These are phyloP conservation scores for Podaxis sp. DNA, from an alignment of 768 basidiomycete species.

Conservation along the genomic window DNA sequence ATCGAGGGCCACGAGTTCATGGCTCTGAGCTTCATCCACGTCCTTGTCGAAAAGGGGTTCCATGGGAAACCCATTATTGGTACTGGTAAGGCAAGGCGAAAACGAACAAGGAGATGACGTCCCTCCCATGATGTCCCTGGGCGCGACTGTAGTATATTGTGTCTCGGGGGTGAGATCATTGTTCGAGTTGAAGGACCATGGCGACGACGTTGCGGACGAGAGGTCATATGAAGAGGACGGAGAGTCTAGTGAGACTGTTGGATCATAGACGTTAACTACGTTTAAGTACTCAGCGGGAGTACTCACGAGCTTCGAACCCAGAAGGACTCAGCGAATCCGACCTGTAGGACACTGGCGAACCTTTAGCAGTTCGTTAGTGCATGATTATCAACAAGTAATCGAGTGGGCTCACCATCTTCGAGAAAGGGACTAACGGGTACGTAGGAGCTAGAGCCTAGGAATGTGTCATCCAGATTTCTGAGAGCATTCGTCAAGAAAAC, in stretches of 20 bases:
- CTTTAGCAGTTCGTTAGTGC: not conserved
- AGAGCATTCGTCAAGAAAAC: not conserved
- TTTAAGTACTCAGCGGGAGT: not conserved
- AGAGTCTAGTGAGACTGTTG: not conserved
- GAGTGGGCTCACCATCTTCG: not conserved
- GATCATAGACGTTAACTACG: not conserved
- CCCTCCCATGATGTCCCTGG: constrained; percentile 1
- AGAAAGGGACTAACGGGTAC: not conserved
- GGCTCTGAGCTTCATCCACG: not conserved
- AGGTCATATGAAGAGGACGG: not conserved
- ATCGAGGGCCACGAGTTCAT: not conserved
- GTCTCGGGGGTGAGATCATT: not conserved
- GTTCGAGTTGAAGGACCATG: not conserved
- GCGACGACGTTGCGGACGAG: not conserved
- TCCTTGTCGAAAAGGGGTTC: constrained; percentile 6
- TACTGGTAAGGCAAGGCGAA: not conserved
- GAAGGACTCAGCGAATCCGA: not conserved
- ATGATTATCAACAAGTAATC: not conserved
- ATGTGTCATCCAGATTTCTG: not conserved
- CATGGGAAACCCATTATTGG: not conserved
- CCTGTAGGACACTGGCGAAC: not conserved
- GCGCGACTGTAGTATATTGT: not conserved
- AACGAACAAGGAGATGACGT: not conserved
- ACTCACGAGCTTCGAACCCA: not conserved
- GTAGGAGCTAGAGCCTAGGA: not conserved